A percentile compares a stretch with the other conserved stretches of the same genome.
phyloP scores from a whole-genome alignment of 306 rosid species.

The Prunus armeniaca region DNA sequence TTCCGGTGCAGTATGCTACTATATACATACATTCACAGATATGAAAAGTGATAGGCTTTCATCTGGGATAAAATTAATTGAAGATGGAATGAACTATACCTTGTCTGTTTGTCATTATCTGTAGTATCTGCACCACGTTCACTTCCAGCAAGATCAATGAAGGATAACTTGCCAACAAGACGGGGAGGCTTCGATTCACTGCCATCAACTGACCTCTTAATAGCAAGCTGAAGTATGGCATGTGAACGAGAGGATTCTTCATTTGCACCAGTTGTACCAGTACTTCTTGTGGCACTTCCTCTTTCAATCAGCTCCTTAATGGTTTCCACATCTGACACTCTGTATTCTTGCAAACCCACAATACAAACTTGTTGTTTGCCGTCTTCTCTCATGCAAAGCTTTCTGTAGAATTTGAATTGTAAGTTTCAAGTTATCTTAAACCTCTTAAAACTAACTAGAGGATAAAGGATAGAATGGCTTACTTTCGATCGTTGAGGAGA shows the following conservation, averaged over 20 bases:
- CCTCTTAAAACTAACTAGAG: not conserved
- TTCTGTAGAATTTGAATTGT: conserved; percentile 50
- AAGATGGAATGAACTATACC: conserved; percentile 38
- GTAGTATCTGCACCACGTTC: conserved; percentile 99
- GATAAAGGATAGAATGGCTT: conserved; percentile 30
- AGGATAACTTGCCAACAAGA: conserved; percentile 88
- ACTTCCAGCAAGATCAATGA: conserved; percentile 99
- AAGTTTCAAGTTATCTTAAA: conserved; percentile 21
- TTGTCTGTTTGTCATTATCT: conserved; percentile 93
- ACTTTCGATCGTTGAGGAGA: conserved; percentile 95
- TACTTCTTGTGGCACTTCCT: conserved; percentile 91
- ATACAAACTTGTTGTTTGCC: conserved; percentile 97
- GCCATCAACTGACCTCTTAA: conserved; percentile 80
- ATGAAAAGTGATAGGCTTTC: not conserved
- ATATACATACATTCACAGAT: not conserved
- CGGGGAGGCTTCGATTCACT: conserved; percentile 92
- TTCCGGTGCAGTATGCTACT: not conserved
- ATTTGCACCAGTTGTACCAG: conserved; percentile 98
- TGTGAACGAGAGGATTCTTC: conserved; percentile 99
- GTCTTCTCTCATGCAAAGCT: conserved; percentile 99
- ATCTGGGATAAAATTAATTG: not conserved
- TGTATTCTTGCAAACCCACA: conserved; percentile 96
- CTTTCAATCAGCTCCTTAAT: conserved; percentile 91
- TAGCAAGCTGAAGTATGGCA: conserved; percentile 97
- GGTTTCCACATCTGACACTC: conserved; percentile 90